Percentiles rank a stretch among this genome's conserved stretches.
Conservation (phyloP, 305 asterid genomes). For the Fraxinus nigra region DNA sequence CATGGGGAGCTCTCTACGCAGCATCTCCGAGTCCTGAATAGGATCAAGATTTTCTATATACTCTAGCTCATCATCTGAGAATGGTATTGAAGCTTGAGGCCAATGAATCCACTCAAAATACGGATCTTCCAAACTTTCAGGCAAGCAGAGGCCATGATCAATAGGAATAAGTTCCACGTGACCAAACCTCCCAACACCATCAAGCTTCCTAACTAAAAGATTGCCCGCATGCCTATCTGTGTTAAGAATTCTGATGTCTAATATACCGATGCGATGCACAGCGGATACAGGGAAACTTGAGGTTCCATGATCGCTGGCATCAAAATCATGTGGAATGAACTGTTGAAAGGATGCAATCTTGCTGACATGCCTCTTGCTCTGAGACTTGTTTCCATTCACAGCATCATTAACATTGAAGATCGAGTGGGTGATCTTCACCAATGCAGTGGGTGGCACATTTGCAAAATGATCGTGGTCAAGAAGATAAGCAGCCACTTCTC, state of each 20-base stretch:
- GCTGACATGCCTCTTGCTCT: constrained; percentile 58
- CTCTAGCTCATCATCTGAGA: constrained; percentile 89
- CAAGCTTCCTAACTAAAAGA: constrained; percentile 88
- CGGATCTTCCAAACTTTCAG: constrained; percentile 91
- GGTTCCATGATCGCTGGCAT: constrained; percentile 95
- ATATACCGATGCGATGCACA: constrained; percentile 91
- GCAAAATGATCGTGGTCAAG: constrained; percentile 84
- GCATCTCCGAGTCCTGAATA: constrained; percentile 62
- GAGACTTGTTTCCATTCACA: constrained; percentile 61
- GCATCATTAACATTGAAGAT: constrained; percentile 86
- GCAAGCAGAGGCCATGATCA: constrained; percentile 96
- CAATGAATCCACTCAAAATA: constrained; percentile 98
- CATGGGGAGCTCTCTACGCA: constrained; percentile 83
- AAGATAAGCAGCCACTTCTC: constrained; percentile 97
- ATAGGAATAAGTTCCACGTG: constrained; percentile 88
- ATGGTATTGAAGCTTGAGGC: constrained; percentile 97
- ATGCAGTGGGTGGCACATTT: constrained; percentile 88
- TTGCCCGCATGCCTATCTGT: constrained; percentile 40
- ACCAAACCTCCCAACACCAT: constrained; percentile 71
- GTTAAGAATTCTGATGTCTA: constrained; percentile 83
- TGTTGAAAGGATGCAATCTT: constrained; percentile 92
- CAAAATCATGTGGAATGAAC: constrained; percentile 79
- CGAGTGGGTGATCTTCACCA: constrained; percentile 88
- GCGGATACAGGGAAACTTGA: constrained; percentile 87
- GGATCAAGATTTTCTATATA: constrained; percentile 76